Conservation (phyloP, 2,329 filamentous ascomycete species). For the Alternaria burnsii region DNA sequence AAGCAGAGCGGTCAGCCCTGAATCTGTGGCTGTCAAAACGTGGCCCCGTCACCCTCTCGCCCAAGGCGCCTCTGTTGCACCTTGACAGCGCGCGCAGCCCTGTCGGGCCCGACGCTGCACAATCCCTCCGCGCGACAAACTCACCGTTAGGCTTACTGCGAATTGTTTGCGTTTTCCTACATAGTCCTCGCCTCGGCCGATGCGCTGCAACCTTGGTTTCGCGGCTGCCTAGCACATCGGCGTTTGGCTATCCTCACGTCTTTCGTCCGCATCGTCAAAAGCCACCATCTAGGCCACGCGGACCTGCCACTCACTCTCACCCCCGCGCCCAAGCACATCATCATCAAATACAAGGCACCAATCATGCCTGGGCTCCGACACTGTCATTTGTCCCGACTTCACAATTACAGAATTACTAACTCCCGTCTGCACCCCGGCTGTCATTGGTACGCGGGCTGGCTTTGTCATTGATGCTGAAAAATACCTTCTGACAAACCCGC, state of each 20-base stretch:
- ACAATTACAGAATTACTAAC: constrained; percentile 16
- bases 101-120: constrained; percentile 7
- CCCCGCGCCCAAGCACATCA: constrained; percentile 12
- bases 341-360: constrained; percentile 18
- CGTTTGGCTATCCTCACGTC: constrained; percentile 17
- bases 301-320: constrained; percentile 1
- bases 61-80: constrained; percentile 10
- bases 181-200: constrained; percentile 30
- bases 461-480: constrained; percentile 41
- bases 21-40: constrained; percentile 35
- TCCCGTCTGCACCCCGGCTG: constrained; percentile 4
- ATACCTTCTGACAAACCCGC: constrained; percentile 40
- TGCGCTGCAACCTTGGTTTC: constrained; percentile 14
- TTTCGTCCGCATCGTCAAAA: constrained; percentile 19
- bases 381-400: constrained; percentile 16
- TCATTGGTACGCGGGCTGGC: constrained; percentile 22
- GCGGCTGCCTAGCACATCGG: constrained; percentile 17
- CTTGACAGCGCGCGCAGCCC: constrained; percentile 1
- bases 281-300: constrained; percentile 10
- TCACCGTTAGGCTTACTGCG: constrained; percentile 7
- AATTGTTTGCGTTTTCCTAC: constrained; percentile 4
- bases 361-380: constrained; percentile 9
- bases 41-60: constrained; percentile 27
- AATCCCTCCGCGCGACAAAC: constrained; percentile 9
- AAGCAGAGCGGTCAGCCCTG: constrained; percentile 36